Conservation (phyloP, 805 yeast genomes). For the Naumovozyma dairenensis region DNA sequence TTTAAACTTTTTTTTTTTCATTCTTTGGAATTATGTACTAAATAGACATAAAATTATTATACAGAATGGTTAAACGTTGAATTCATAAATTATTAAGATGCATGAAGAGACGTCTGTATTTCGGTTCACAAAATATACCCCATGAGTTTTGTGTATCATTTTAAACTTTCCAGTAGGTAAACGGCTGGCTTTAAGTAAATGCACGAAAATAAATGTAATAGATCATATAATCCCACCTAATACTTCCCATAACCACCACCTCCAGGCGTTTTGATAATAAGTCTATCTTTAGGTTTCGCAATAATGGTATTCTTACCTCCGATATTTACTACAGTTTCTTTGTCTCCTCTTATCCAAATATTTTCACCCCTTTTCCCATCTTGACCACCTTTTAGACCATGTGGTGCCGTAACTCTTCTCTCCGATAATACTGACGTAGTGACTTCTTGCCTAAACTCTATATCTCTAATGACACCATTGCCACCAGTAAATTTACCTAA, state of each 20-base stretch:
- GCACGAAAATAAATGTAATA: neutral
- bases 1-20: too few species aligned
- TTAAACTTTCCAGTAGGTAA: neutral
- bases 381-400: conserved; percentile 76
- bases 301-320: conserved; percentile 66
- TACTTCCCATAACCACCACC: conserved; percentile 68
- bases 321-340: conserved; percentile 34
- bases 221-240: neutral
- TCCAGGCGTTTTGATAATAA: conserved; percentile 69
- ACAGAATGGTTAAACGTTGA: too few species aligned
- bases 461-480: conserved; percentile 75
- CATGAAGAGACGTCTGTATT: too few species aligned
- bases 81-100: too few species aligned
- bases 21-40: too few species aligned
- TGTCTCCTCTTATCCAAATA: conserved; percentile 36
- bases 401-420: conserved; percentile 76
- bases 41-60: too few species aligned
- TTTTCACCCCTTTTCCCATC: conserved; percentile 68
- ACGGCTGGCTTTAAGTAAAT: too few species aligned
- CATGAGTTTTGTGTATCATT: too few species aligned
- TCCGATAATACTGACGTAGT: conserved; percentile 78
- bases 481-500: conserved; percentile 67
- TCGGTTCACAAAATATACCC: too few species aligned
- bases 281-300: conserved; percentile 52
- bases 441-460: conserved; percentile 65